A percentile compares a stretch with the other conserved stretches of the same genome.
Conservation (phyloP, 441 rosid genomes). For the Rhodomyrtus psidioides region DNA sequence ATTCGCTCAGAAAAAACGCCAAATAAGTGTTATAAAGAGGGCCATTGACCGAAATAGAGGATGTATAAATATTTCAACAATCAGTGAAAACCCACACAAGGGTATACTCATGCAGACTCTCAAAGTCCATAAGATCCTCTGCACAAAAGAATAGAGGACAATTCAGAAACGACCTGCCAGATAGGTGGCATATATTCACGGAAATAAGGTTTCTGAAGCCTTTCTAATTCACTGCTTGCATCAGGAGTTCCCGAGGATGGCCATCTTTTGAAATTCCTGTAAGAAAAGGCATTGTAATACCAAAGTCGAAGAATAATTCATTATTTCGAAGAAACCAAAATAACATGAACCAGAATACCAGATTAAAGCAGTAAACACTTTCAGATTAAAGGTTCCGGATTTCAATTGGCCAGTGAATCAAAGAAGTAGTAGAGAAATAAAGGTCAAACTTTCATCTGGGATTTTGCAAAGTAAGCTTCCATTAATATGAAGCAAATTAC, state of each 20-base stretch:
- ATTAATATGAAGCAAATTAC: neutral
- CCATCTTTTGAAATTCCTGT: conserved; percentile 7
- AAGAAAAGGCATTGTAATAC: neutral
- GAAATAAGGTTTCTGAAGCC: conserved; percentile 22
- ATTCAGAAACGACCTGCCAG: conserved; percentile 64
- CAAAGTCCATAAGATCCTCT: neutral
- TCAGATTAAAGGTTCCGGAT: neutral
- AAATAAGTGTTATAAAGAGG: neutral
- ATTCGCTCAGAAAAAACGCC: neutral
- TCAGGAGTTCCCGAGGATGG: conserved; percentile 14
- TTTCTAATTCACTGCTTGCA: conserved; percentile 20
- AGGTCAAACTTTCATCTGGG: neutral
- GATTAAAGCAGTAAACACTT: neutral
- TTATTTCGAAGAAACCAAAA: neutral
- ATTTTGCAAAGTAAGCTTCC: neutral
- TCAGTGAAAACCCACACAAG: neutral
- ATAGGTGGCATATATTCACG: conserved; percentile 83
- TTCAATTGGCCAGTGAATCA: neutral
- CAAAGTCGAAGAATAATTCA: neutral
- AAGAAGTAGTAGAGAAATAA: neutral
- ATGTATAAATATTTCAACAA: neutral
- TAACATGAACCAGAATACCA: neutral
- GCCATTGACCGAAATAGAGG: neutral
- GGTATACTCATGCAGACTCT: neutral
- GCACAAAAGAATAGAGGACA: neutral